These are phyloP conservation scores for Leucocoprinus leucothites DNA, from an alignment of 768 basidiomycete genomes.

Conservation along the genomic window DNA sequence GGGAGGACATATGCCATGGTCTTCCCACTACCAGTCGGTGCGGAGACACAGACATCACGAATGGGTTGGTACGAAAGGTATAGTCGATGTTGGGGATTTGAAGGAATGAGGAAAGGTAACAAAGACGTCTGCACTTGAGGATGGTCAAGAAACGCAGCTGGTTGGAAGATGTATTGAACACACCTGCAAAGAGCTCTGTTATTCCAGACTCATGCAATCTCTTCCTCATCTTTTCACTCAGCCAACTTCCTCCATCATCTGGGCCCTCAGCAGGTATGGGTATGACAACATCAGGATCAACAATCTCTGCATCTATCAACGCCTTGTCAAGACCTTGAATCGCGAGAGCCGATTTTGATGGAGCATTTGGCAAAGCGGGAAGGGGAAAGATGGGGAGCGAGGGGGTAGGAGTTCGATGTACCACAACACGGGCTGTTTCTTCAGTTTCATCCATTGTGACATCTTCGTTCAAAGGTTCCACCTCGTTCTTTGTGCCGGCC, in stretches of 20 bases:
- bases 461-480: constrained; percentile 3
- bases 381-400: constrained; percentile 66
- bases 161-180: constrained; percentile 17
- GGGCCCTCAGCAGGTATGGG: constrained; percentile 41
- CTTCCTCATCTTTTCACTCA: constrained; percentile 58
- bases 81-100: constrained; percentile 38
- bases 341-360: constrained; percentile 67
- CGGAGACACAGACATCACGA: constrained; percentile 88
- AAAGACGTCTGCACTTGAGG: constrained; percentile 82
- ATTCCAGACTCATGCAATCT: constrained; percentile 76
- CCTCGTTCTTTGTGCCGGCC: not conserved
- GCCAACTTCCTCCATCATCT: constrained; percentile 41
- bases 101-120: constrained; percentile 73
- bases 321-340: constrained; percentile 79
- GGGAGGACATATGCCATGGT: constrained; percentile 96
- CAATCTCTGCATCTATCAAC: constrained; percentile 63
- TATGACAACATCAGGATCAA: constrained; percentile 49
- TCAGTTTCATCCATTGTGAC: not conserved
- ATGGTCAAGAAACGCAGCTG: constrained; percentile 2
- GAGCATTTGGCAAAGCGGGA: constrained; percentile 62
- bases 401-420: not conserved
- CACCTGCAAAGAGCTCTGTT: constrained; percentile 86
- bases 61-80: constrained; percentile 67
- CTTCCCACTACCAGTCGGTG: constrained; percentile 97
- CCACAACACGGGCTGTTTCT: not conserved